Conservation (phyloP, 2,329 filamentous ascomycete species). For the Fusarium coffeatum region DNA sequence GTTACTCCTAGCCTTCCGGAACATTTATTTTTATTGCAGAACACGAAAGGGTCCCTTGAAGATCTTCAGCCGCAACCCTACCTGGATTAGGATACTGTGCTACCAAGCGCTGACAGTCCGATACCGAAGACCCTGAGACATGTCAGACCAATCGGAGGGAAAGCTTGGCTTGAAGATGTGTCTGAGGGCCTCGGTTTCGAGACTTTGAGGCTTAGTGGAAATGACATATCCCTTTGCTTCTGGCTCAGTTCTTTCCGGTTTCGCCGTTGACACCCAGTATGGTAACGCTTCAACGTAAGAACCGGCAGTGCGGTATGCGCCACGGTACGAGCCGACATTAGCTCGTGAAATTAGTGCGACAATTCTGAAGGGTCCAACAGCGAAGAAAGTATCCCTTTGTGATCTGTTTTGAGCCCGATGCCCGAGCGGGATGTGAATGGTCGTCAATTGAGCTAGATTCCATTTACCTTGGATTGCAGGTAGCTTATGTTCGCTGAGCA, state of each 20-base stretch:
- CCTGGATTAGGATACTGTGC: no score
- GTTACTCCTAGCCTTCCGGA: background rate
- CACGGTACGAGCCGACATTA: background rate
- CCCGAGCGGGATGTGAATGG: rapidly evolving
- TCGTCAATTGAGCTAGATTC: no score
- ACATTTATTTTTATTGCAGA: background rate
- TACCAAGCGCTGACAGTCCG: background rate
- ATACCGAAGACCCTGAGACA: background rate
- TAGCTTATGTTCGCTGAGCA: no score
- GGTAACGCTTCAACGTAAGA: background rate
- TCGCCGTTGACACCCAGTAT: no score
- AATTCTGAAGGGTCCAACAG: background rate
- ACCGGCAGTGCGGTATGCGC: background rate
- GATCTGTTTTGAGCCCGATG: no score
- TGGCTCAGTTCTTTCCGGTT: background rate
- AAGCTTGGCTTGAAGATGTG: background rate
- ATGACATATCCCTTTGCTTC: background rate
- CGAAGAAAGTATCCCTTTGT: no score
- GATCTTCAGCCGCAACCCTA: background rate
- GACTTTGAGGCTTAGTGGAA: background rate
- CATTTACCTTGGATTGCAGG: no score
- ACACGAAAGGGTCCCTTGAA: no score
- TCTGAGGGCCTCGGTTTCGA: background rate
- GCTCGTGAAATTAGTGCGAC: background rate
- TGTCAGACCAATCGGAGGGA: background rate